Percentiles rank a stretch among this genome's conserved stretches.
Conservation (phyloP, 768 basidiomycete species). For the Mycena metata region DNA sequence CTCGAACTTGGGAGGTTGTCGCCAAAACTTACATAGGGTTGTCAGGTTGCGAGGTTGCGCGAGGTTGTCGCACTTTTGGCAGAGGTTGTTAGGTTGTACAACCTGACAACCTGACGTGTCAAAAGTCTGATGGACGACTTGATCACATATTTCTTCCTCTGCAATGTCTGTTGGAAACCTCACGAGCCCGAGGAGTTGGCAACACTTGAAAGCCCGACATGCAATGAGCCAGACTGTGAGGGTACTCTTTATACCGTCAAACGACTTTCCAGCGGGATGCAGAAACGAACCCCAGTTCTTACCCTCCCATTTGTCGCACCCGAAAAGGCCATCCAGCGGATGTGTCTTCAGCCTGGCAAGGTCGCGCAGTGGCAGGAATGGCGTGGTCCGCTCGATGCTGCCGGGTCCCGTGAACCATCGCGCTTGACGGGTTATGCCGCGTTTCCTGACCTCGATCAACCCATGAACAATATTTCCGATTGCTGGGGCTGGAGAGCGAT, state of each 20-base stretch:
- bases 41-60: too few species aligned
- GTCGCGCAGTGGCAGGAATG: constrained; percentile 44
- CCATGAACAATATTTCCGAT: constrained; percentile 43
- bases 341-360: too few species aligned
- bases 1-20: too few species aligned
- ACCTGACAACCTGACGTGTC: too few species aligned
- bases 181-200: constrained; percentile 35
- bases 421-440: constrained; percentile 20
- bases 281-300: constrained; percentile 40
- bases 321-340: constrained; percentile 31
- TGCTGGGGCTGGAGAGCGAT: too few species aligned
- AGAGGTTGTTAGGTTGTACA: too few species aligned
- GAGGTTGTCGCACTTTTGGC: too few species aligned
- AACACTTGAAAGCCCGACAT: background rate
- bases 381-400: constrained; percentile 37
- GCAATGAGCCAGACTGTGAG: constrained; percentile 24
- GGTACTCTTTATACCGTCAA: constrained; percentile 38
- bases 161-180: constrained; percentile 39
- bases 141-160: too few species aligned
- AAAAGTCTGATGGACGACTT: too few species aligned
- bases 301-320: constrained; percentile 41
- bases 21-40: too few species aligned
- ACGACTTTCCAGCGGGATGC: constrained; percentile 10
- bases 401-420: constrained; percentile 32
- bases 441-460: constrained; percentile 24